A percentile compares a stretch with the other conserved stretches of the same genome.
These are phyloP conservation scores for Botryotinia calthae DNA, from an alignment of 2,329 filamentous ascomycete species.

Conservation along the genomic window DNA sequence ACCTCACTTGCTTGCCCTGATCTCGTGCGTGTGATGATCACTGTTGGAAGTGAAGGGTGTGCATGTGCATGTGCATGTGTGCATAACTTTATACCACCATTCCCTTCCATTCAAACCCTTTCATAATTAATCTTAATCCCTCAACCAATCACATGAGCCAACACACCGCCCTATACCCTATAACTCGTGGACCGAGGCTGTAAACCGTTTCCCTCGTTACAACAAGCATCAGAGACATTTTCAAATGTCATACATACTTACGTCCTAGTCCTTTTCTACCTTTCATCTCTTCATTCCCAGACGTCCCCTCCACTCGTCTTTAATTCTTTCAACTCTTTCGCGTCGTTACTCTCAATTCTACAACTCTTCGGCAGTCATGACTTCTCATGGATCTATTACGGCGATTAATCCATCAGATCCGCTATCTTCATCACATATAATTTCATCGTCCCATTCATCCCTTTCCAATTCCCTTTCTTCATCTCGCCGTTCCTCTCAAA, in stretches of 20 bases:
- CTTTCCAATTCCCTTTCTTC: constrained; percentile 57
- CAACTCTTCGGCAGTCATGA: constrained; percentile 27
- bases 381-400: constrained; percentile 32
- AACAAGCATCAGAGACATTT: constrained; percentile 9
- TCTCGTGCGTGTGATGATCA: not conserved
- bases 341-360: not conserved
- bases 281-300: constrained; percentile 15
- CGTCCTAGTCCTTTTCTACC: constrained; percentile 3
- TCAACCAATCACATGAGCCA: constrained; percentile 4
- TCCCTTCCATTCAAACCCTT: too few species aligned
- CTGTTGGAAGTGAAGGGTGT: not conserved
- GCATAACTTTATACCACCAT: not conserved
- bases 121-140: not conserved
- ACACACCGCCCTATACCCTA: constrained; percentile 12
- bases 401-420: constrained; percentile 39
- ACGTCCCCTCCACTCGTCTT: not conserved
- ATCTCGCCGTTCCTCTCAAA: constrained; percentile 63
- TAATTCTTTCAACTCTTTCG: not conserved
- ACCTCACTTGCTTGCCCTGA: not conserved
- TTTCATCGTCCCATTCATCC: constrained; percentile 68
- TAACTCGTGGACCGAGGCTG: constrained; percentile 16
- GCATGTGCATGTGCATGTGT: not conserved
- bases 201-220: not conserved
- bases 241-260: constrained; percentile 11
- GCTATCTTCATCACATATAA: constrained; percentile 53